These are phyloP conservation scores for Aureobasidium musti DNA, from an alignment of 2,329 filamentous ascomycete genomes.

Conservation along the genomic window DNA sequence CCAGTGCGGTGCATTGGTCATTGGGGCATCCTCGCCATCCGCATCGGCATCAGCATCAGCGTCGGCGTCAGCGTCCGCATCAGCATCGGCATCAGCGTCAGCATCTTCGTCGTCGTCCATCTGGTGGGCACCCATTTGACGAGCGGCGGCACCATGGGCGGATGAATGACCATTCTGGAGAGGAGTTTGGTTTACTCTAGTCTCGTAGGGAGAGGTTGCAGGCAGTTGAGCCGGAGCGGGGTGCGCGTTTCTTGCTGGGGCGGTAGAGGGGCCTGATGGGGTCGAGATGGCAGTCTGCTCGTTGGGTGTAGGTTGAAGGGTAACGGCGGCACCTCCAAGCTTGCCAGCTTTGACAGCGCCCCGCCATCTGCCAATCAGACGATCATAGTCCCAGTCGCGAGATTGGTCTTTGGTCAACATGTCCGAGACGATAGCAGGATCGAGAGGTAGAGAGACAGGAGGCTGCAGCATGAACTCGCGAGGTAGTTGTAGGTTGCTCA, in stretches of 20 bases:
- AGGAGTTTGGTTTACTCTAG: slow-evolving; percentile 2
- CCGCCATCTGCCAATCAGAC: slow-evolving; percentile 32
- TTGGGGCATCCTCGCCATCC: slow-evolving; percentile 23
- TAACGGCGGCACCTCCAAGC: slow-evolving; percentile 1
- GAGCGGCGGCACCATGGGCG: neutral
- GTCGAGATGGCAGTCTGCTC: slow-evolving; percentile 5
- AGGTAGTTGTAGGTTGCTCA: slow-evolving; percentile 41
- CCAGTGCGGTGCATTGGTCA: slow-evolving; percentile 15
- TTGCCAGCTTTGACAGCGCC: slow-evolving; percentile 26
- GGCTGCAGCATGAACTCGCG: slow-evolving; percentile 39
- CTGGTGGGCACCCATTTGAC: slow-evolving; percentile 4
- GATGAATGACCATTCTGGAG: slow-evolving; percentile 22
- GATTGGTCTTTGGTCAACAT: slow-evolving; percentile 30
- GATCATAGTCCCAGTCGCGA: slow-evolving; percentile 31
- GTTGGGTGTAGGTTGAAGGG: neutral
- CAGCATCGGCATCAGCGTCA: slow-evolving; percentile 28
- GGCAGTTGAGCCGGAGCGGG: slow-evolving; percentile 9
- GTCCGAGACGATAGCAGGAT: slow-evolving; percentile 25
- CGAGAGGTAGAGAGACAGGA: slow-evolving; percentile 28
- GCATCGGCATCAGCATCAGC: slow-evolving; percentile 29
- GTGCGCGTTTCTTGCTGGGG: neutral
- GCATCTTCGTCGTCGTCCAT: slow-evolving; percentile 13
- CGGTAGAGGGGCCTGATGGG: neutral
- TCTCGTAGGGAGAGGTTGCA: slow-evolving; percentile 17
- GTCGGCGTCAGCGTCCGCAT: slow-evolving; percentile 31